Percentiles rank a stretch among this genome's conserved stretches.
Evolutionary conservation across 331 rosid species (phyloP).

Genomic region (Acacia pycnantha): DNA sequence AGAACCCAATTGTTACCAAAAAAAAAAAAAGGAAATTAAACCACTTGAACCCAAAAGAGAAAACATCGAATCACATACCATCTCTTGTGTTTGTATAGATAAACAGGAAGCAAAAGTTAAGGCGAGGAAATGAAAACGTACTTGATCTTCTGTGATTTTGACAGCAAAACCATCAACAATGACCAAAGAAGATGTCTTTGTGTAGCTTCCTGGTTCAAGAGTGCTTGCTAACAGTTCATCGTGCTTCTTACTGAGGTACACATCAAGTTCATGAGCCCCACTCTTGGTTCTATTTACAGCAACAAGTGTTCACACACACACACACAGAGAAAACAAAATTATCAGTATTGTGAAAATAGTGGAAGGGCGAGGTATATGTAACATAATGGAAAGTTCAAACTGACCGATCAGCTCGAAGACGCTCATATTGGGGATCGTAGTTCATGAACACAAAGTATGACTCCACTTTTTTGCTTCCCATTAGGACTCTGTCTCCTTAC

Average conservation of each 20-base stretch:
- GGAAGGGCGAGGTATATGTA: background rate
- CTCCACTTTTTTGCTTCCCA: conserved; percentile 54
- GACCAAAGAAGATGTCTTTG: conserved; percentile 66
- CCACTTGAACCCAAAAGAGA: background rate
- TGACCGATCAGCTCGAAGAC: conserved; percentile 70
- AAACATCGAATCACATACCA: background rate
- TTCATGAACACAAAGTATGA: conserved; percentile 85
- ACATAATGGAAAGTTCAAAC: background rate
- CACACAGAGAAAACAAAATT: background rate
- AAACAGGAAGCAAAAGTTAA: background rate
- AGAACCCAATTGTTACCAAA: background rate
- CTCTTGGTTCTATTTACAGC: conserved; percentile 37
- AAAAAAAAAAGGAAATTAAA: too few relatives aligned
- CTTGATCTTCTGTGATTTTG: conserved; percentile 72
- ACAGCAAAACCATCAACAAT: conserved; percentile 88
- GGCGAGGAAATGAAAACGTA: background rate
- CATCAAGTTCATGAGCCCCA: conserved; percentile 64
- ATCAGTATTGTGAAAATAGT: background rate
- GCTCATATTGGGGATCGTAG: conserved; percentile 82
- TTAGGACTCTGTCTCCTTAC: conserved; percentile 7
- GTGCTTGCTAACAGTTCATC: conserved; percentile 67
- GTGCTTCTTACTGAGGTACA: conserved; percentile 74
- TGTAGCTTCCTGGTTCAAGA: conserved; percentile 69
- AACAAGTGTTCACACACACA: background rate
- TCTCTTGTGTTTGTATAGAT: background rate